Base-by-base conservation (phyloP, 768 basidiomycete genomes). In the Auricularia sp. region DNA sequence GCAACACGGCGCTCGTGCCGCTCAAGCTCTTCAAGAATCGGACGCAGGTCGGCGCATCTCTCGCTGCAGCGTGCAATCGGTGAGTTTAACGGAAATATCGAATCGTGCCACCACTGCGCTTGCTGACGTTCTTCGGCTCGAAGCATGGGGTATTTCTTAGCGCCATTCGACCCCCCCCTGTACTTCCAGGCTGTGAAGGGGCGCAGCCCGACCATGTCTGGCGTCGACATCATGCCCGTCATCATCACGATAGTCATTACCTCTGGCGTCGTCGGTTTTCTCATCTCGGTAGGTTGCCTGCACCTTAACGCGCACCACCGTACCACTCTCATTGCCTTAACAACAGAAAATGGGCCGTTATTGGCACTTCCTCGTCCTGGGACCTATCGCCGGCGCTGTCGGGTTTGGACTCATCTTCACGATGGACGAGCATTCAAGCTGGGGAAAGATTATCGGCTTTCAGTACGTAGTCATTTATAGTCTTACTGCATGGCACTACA, bases 191-290 rank as follows among this genome's bases (percentile, higher is more conserved):
- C 70, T 37, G 63, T 67, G 18, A 71, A 70, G 54, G 73, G 73
- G 21, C 76, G 74, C 63, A 69, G 75, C 2, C 74, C 78, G 1
- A 75, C 74, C 44, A 71, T 75, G 65, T 72, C 73, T 10, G 79
- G 78, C 42, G 73, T 79, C 61, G 75, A 78, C 68, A 77, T 79
- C 64, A 70, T 80, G 16, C 73, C 76, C 1, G 78, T 74, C 71
- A 75, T 76, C 73, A 64, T 76, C 62, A 68, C 69, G 13, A 70
- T 75, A 44, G 70, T 74, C 65, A 45, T 74, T 42, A 70, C 65
- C 51, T 71, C 72, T 47, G 73, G 73, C 64, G 63, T 75, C 42
- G 68, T 72, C 3, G 75, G 74, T 35, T 71, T 68, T 39, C 34
- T 69, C 24, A 68, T 70, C 37, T 68, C 69, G 11, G 67, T 64